Evolutionary conservation across 352 stramenopile species (phyloP), one percentile per base, ranked within the genome.

Genomic region (Plasmopara muralis): DNA sequence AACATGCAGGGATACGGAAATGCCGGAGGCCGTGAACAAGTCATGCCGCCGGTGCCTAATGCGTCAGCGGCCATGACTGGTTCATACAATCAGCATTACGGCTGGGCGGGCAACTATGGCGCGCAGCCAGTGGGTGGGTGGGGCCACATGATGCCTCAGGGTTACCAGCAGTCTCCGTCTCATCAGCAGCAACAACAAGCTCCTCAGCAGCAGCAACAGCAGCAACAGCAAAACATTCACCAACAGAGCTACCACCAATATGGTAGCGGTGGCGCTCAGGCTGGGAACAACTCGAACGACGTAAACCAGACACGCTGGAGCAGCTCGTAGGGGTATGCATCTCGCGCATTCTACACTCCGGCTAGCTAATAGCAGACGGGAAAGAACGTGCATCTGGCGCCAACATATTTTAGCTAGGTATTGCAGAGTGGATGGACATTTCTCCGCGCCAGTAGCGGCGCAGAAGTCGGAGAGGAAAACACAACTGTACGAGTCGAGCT

Each of bases 231-330:
- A 15, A 74, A 71, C 40, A 69, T 68, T 39, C 79, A 90, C 47
- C 79, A 87, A 53, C 79, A 89, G 67, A 83, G 66, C 48, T 90
- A 92, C 55, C 82, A 77, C 28, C 76, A 91, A 64, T 89, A 89
- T 53, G 73, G 70, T 56, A 80, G 72, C 50, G 80, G 70, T 43
- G 68, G 68, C 41, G 56, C 64, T 34, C 75, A 87, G 50, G 57
- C 52, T 38, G 61, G 57, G 41, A 85, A 71, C 48, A 61, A 53
- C 43, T 50, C 53, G 44, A 83, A 59, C 44, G 80, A 86, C 43
- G 55, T 70, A 50, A 84, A 66, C 58, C 73, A 71, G 64, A 50
- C 74, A 37, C 75, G 81, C 60, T 74, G 77, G 59, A 90, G 70
- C 78, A 91, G 73, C 77, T 91, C 83, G 44, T 93, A 90, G 47